Base-by-base conservation (phyloP, 441 rosid species). In the Croton setiger region DNA sequence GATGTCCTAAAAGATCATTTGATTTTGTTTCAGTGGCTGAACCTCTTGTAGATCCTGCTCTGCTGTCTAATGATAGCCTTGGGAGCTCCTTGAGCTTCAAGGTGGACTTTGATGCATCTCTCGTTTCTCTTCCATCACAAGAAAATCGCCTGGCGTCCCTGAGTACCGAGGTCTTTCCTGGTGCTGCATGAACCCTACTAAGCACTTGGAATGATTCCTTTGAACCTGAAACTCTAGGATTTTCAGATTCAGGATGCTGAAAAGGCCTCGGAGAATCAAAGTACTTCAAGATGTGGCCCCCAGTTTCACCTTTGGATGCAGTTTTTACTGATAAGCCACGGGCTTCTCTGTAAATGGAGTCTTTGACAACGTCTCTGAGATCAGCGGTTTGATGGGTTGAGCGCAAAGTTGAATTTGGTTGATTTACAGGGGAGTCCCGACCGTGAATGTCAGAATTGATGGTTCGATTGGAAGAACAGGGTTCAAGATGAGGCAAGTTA, bases 1-100 rank as follows among this genome's bases (percentile, higher is more conserved):
- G 41, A 74, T 79, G 81, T 51, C 71, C 83, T 45, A 72, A 70
- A 69, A 79, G 79, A 71, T 61, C 52, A 60, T 74, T 81, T 43
- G 83, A 75, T 77, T 79, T 82, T 66, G 72, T 69, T 59, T 84
- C 85, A 39, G 79, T 60, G 69, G 70, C 74, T 39, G 83, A 78
- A 63, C 87, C 82, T 63, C 82, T 79, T n/a, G 77, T 67, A 60
- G 92, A 80, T 66, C 73, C 75, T 14, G 79, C 84, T 81, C 85
- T 89, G 74, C 99, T 91, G 83, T 93, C 98, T 72, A 96, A 68
- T 33, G 99, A 93, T 70, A 93, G 80, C 82, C 99, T 87, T 0
- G 97, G 99, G 20, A 84, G 82, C 78, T 91, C 98, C 72, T 85
- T 91, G 67, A 88, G 74, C 90, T 88, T 90, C 15, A 78, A 23